Evolutionary conservation across 1,139 yeast genomes (phyloP), one percentile per base, ranked within the genome.

Genomic region (Taphrina deformans): DNA sequence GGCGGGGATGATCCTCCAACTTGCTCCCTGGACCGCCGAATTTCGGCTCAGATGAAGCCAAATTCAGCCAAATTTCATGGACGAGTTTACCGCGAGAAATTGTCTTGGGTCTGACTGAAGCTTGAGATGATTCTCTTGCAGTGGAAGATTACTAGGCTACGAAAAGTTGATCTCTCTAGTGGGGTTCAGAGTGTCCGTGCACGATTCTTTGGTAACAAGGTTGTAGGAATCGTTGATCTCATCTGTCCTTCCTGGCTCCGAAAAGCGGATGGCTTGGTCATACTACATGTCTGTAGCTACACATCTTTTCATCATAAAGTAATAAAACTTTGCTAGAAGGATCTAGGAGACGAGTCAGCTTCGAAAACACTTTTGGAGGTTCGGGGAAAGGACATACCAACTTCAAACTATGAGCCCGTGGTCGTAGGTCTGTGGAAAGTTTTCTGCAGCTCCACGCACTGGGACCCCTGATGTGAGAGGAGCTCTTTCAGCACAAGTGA

Each of bases 181-280:
- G 53, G 26, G 58, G 58, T 35, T 53, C 58, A 53, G 58, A 53
- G 58, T 53, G 48, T 53, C 48, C 58, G 46, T 53, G 58, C 58
- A 38, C 58, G 58, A 53, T 53, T 53, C 41, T 53, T 27, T 53
- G 40, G 58, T 53, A 53, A 53, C 58, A 53, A 53, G 58, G 58
- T 53, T 53, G 58, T 27, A 38, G 58, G 41, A 53, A 53, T 53
- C 58, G 58, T 31, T 35, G 45, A 27, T 53, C 58, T 53, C 58
- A 53, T 53, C 10, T 18, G 58, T 53, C 46, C 58, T 53, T 53
- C 58, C 58, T 12, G 46, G 41, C 38, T 23, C 48, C 35, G 35
- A 14, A 16, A 38, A 51, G 55, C 58, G 58, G 58, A 53, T 53
- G 58, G 40, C 58, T 53, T 53, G 44, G 58, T 53, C 58, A 53